Base-by-base conservation (phyloP, 805 yeast genomes). In the Yarrowia sp. region DNA sequence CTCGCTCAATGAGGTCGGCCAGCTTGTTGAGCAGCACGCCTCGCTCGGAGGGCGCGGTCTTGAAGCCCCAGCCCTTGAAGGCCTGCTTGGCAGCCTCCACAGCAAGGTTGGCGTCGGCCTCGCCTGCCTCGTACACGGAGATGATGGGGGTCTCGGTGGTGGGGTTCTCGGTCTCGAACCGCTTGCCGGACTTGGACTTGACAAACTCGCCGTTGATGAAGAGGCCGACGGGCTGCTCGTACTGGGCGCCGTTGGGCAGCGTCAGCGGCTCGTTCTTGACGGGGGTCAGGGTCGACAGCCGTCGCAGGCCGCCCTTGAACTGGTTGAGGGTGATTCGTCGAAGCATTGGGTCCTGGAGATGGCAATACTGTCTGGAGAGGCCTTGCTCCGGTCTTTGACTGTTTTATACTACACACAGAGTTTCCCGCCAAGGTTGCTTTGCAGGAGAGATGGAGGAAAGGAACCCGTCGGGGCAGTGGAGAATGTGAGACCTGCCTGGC, bases 171-270 rank as follows among this genome's bases (percentile, higher is more conserved):
- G 55, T 47, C 55, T 47, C 55, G 55, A 47, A 47, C 21, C 55
- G 55, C 55, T 83, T 81, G 66, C 80, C 81, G 64, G 78, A 81
- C 68, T 78, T 75, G 19, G 90, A 82, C 46, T 77, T 72, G 29
- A 86, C 88, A 83, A 86, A 69, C 83, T 76, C 88, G 74, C 90
- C 90, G 78, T 90, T 87, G 73, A 92, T 89, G 80, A 89, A 92
- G 69, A 92, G 77, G 65, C 97, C 97, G 10, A 88, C 83, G 68
- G 97, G 97, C 77, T 88, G 96, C 60, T 83, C 80, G 69, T 85
- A 86, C 39, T 78, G 75, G 33, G 69, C 76, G 66, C 91, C 91
- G 14, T 86, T 83, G 66, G 90, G 86, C 77, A 84, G 88, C 53
- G 39, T 33, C 36, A 62, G 59, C 14, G 36, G 19, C 38, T 47